Evolutionary conservation across 345 rosid genomes (phyloP), one percentile per base, ranked within the genome.

Genomic region (Pseudoturritis turrita): DNA sequence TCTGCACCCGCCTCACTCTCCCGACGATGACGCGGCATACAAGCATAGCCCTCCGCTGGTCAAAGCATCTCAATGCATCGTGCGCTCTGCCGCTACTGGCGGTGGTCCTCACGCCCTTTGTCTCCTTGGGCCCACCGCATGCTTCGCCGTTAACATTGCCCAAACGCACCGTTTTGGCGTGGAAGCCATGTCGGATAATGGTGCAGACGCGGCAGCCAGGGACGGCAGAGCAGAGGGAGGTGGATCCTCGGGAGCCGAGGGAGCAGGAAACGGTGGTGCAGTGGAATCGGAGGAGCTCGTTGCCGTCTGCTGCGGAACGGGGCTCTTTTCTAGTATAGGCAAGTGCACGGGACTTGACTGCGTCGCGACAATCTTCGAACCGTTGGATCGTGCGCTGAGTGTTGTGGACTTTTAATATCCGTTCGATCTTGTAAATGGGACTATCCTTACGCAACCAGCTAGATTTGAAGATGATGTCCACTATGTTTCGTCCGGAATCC

Each of bases 81-180:
- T 90, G 97, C 15, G 97, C 97, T 83, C 89, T 83, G 15, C 95
- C 92, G 50, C 97, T 90, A 51, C 95, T 85, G 9, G 95, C 89
- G 11, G 89, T 88, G 35, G 97, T 90, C 71, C 77, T 31, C 1
- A 90, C 83, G 1, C 89, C 95, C 19, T 77, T 80, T 3, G 41
- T 40, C 76, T 72, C 80, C 11, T 52, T 68, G 68, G 65, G 6
- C 10, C 68, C 57, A 31, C 68, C 43, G 4, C 37, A 33, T 9
- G 37, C 76, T 36, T 17, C 40, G 4, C 29, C 71, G 26, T 33
- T 33, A 8, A 68, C 69, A 4, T 36, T 57, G 0, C 74, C 76
- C 62, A 76, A 37, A 70, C 75, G 79, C 54, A 69, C 43, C 33
- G 79, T 68, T 65, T 79, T 85, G 39, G 75, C 80, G 35, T 81